phyloP scores from a whole-genome alignment of 2,329 filamentous ascomycete genomes.

The Chalara sp. region DNA sequence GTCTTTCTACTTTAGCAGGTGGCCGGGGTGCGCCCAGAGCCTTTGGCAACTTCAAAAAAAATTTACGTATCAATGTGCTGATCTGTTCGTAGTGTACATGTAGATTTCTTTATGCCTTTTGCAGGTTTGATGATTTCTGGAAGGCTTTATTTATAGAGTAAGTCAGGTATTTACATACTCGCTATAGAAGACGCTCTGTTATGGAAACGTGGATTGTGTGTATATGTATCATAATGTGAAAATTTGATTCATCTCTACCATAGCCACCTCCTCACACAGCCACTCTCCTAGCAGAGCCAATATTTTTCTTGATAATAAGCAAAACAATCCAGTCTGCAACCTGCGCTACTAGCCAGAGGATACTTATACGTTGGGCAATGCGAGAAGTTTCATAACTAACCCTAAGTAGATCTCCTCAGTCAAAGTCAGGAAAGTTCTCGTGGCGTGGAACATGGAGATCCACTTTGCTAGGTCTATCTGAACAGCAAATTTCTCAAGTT shows the following conservation, averaged over 20 bases:
- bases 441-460: slow-evolving; percentile 85
- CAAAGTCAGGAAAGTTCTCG: slow-evolving; percentile 24
- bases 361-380: background rate
- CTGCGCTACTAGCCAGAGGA: background rate
- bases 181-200: too few relatives aligned
- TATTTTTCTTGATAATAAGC: too few relatives aligned
- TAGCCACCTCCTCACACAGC: too few relatives aligned
- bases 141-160: slow-evolving; percentile 79
- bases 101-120: slow-evolving; percentile 81
- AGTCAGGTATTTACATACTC: slow-evolving; percentile 33
- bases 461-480: slow-evolving; percentile 59
- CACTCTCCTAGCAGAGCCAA: too few relatives aligned
- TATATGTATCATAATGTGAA: background rate
- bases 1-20: too few relatives aligned
- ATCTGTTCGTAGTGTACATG: slow-evolving; percentile 47
- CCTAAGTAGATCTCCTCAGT: slow-evolving; percentile 21
- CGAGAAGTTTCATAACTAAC: background rate
- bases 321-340: too few relatives aligned
- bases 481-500: slow-evolving; percentile 46
- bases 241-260: background rate
- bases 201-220: background rate
- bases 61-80: too few relatives aligned
- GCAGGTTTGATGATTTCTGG: slow-evolving; percentile 81
- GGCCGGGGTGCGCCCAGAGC: too few relatives aligned
- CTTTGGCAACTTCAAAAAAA: too few relatives aligned